Evolutionary conservation across 805 yeast genomes (phyloP), one percentile per base, ranked within the genome.

Genomic region (Isabelozyma rhagii): DNA sequence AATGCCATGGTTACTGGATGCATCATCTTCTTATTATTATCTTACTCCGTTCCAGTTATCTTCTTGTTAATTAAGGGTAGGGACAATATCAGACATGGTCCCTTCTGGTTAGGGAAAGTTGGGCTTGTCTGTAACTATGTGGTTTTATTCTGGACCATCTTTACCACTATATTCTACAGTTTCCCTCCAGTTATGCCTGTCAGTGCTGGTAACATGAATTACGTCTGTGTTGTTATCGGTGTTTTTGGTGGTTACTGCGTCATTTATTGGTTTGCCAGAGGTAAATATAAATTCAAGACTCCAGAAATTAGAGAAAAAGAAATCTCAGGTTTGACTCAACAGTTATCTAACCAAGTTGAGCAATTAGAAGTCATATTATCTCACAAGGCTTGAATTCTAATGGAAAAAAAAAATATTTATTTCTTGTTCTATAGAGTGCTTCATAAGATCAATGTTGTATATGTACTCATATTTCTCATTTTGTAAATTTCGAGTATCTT

Each of bases 131-230:
- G 78, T 46, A 83, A 84, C 59, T 57, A 74, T 21, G 78, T 84
- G 2, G 68, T 80, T 13, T 50, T 84, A 4, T 55, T 63, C 3
- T 85, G 89, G 87, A 74, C 88, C 0, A 44, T 76, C 0, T 85
- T 86, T 58, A 77, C 84, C 6, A 52, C 80, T 5, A 76, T 83
- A 2, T 81, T 85, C 65, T 85, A 79, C 70, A 81, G 83, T 43
- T 80, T 85, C 71, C 91, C 92, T 29, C 67, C 81, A 25, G 69
- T 69, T 9, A 73, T 81, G 78, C 92, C 91, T 2, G 90, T 77
- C 3, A 71, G 75, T 2, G 77, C 74, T 36, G 78, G 80, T 40
- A 75, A 77, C 53, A 86, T 86, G 91, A 86, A 86, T 62, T 86
- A 86, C 56, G 83, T 84, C 13, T 64, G 79, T 31, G 87, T 78